Conservation (phyloP, 2,329 filamentous ascomycete species). For the Lasiodiplodia sp. region DNA sequence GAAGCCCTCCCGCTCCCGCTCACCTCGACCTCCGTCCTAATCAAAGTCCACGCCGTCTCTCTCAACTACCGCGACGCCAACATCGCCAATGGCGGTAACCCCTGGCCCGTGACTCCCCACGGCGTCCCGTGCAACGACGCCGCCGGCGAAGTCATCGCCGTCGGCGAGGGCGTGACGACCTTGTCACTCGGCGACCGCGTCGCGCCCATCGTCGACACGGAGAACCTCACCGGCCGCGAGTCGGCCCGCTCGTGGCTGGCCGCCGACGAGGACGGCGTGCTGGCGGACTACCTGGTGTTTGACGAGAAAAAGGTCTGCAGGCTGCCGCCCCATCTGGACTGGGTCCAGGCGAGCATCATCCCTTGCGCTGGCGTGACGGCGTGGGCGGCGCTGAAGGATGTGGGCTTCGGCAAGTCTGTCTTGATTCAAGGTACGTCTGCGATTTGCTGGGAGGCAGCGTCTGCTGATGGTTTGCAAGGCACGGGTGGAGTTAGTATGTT, state of each 20-base stretch:
- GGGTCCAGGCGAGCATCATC: neutral
- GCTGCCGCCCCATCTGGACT: constrained; percentile 5
- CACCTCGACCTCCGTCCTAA: constrained; percentile 40
- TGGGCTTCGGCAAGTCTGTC: constrained; percentile 8
- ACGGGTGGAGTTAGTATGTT: constrained; percentile 6
- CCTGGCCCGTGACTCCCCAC: constrained; percentile 30
- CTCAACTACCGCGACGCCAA: constrained; percentile 39
- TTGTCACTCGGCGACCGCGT: neutral
- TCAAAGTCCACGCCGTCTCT: constrained; percentile 31
- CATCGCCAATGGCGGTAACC: constrained; percentile 31
- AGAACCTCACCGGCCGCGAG: neutral
- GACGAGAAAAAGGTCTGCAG: neutral
- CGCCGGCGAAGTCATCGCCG: constrained; percentile 19
- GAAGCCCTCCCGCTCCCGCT: constrained; percentile 26
- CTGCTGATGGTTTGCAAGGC: neutral
- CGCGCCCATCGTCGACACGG: neutral
- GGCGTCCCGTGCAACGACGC: constrained; percentile 29
- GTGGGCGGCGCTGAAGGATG: neutral
- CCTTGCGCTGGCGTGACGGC: constrained; percentile 9
- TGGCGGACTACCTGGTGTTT: neutral
- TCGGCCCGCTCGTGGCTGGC: neutral
- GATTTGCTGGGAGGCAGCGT: too few relatives aligned
- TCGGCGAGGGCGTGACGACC: constrained; percentile 2
- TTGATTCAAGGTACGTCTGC: constrained; percentile 28
- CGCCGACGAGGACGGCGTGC: constrained; percentile 11